A percentile compares a stretch with the other conserved stretches of the same genome.
Conservation (phyloP, 495 filamentous ascomycete species). For the Evernia prunastri region DNA sequence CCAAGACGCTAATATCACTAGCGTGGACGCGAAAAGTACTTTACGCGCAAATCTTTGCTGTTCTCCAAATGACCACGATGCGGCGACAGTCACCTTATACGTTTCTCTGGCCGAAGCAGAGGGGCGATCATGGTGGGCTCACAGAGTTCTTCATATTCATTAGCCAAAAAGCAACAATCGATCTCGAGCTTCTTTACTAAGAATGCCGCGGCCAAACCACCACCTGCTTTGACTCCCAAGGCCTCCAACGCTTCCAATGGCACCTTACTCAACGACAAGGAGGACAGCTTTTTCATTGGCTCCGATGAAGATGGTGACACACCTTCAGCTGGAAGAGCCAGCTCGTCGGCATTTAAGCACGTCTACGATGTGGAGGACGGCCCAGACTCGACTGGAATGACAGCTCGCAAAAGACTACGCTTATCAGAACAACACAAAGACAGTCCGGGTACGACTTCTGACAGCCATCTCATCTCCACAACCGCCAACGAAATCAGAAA, state of each 20-base stretch:
- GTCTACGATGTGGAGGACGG: slow-evolving; percentile 3
- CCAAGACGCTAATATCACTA: background rate
- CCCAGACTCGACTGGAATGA: background rate
- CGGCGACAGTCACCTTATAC: background rate
- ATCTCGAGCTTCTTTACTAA: slow-evolving; percentile 83
- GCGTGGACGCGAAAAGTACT: slow-evolving; percentile 4
- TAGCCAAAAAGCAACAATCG: slow-evolving; percentile 66
- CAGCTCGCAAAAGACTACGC: slow-evolving; percentile 16
- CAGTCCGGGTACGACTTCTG: background rate
- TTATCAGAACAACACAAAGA: slow-evolving; percentile 14
- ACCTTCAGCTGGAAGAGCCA: background rate
- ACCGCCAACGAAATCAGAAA: slow-evolving; percentile 25
- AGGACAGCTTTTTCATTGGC: slow-evolving; percentile 19
- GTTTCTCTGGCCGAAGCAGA: background rate
- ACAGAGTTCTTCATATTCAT: slow-evolving; percentile 32
- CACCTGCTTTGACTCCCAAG: slow-evolving; percentile 13
- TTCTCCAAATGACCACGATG: background rate
- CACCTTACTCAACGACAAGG: background rate
- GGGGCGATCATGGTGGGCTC: slow-evolving; percentile 18
- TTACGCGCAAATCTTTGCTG: slow-evolving; percentile 8
- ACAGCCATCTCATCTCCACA: slow-evolving; percentile 11
- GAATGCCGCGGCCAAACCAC: slow-evolving; percentile 39
- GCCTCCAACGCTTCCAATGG: background rate
- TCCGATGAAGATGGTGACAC: slow-evolving; percentile 15
- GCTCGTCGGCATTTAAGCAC: slow-evolving; percentile 18